Evolutionary conservation across 805 yeast species (phyloP).

Genomic region (Saccharomycopsis malanga): DNA sequence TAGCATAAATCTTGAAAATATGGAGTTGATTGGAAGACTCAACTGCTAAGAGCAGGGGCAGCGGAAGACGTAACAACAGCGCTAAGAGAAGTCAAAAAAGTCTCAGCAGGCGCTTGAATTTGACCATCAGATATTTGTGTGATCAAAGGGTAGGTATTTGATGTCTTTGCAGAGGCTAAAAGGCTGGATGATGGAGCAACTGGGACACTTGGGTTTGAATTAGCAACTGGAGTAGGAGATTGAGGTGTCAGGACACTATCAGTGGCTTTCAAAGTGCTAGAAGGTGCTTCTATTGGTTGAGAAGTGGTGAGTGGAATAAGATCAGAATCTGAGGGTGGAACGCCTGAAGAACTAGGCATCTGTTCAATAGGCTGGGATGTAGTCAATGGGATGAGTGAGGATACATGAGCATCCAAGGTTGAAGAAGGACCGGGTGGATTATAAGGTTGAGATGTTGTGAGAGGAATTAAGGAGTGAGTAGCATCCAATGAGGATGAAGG

Average conservation of each 20-base stretch:
- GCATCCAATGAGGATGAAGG: background rate
- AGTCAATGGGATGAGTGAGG: background rate
- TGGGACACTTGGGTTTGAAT: slow-evolving; percentile 23
- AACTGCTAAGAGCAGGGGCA: too few relatives aligned
- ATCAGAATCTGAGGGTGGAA: too few relatives aligned
- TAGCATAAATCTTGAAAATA: too few relatives aligned
- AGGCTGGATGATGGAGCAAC: slow-evolving; percentile 24
- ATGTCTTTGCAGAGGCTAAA: slow-evolving; percentile 23
- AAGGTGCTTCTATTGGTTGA: too few relatives aligned
- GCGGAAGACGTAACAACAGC: too few relatives aligned
- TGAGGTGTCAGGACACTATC: background rate
- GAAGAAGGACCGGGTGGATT: background rate
- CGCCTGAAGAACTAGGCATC: too few relatives aligned
- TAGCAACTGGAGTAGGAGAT: background rate
- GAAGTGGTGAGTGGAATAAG: too few relatives aligned
- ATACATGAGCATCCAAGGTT: background rate
- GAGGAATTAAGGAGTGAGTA: background rate
- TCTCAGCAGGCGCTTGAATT: slow-evolving; percentile 30
- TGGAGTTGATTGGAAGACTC: too few relatives aligned
- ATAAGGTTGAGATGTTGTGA: background rate
- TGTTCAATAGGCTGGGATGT: background rate
- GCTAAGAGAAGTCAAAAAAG: too few relatives aligned
- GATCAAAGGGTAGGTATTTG: slow-evolving; percentile 22
- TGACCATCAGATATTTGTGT: slow-evolving; percentile 40
- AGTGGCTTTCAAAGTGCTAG: too few relatives aligned